Conservation (phyloP, 2,329 filamentous ascomycete species). For the Clonostachys byssicola region DNA sequence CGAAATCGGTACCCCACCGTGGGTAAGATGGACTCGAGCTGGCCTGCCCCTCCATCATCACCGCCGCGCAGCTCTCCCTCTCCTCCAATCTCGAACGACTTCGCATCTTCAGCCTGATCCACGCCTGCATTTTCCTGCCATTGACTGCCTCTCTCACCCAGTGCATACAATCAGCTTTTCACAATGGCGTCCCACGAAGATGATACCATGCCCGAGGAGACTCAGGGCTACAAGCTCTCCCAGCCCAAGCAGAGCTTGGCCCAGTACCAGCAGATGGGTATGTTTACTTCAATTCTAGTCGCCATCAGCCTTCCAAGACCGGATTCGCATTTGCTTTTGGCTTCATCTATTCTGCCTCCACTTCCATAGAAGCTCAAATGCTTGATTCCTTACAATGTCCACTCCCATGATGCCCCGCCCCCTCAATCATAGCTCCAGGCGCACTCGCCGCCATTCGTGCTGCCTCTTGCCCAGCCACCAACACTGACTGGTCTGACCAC, state of each 20-base stretch:
- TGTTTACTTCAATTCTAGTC: slow-evolving; percentile 22
- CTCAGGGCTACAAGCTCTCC: slow-evolving; percentile 95
- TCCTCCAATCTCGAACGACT: too few species aligned
- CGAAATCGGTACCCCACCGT: too few species aligned
- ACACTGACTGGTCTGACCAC: background rate
- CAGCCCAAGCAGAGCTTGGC: slow-evolving; percentile 95
- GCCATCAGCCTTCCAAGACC: background rate
- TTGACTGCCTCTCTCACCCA: too few species aligned
- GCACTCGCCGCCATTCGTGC: too few species aligned
- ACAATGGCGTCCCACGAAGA: slow-evolving; percentile 64
- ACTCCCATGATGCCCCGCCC: too few species aligned
- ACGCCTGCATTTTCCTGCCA: too few species aligned
- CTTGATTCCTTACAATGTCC: too few species aligned
- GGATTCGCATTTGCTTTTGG: background rate
- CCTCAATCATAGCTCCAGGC: too few species aligned
- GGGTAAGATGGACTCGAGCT: too few species aligned
- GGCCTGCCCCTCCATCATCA: too few species aligned
- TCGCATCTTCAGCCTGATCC: too few species aligned
- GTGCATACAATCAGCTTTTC: background rate
- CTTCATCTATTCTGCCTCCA: background rate
- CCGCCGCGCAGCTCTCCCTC: too few species aligned
- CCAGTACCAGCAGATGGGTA: slow-evolving; percentile 91
- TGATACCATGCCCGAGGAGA: slow-evolving; percentile 82
- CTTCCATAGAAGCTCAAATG: background rate
- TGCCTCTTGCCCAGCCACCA: background rate